A percentile compares a stretch with the other conserved stretches of the same genome.
These are phyloP conservation scores for Trypanosoma cruzi DNA, from an alignment of 208 protist species.

Conservation along the genomic window DNA sequence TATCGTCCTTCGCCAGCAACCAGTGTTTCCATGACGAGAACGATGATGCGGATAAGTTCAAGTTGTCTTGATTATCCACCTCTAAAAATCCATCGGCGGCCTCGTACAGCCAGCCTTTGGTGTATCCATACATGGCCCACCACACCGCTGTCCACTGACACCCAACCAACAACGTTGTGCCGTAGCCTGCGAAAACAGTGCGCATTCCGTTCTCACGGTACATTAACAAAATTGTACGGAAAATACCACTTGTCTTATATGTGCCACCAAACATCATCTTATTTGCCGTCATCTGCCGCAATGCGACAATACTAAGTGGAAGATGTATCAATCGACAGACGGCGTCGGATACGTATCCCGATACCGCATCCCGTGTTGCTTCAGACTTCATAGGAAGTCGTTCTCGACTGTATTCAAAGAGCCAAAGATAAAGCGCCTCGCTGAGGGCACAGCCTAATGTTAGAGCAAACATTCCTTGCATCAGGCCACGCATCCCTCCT, in stretches of 20 bases:
- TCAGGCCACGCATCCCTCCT: constrained; percentile 54
- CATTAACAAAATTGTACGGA: constrained; percentile 34
- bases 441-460: constrained; percentile 72
- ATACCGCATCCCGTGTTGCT: constrained; percentile 47
- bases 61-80: constrained; percentile 1
- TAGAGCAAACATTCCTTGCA: constrained; percentile 61
- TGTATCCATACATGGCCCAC: constrained; percentile 71
- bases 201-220: constrained; percentile 68
- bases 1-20: constrained; percentile 64
- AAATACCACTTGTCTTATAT: constrained; percentile 32
- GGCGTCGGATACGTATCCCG: constrained; percentile 69
- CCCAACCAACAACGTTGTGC: constrained; percentile 78
- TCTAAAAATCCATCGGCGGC: constrained; percentile 28
- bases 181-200: constrained; percentile 74
- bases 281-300: constrained; percentile 79
- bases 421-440: constrained; percentile 77
- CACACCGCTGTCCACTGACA: constrained; percentile 86
- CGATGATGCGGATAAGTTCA: constrained; percentile 8
- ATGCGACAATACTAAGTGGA: constrained; percentile 80
- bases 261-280: not conserved
- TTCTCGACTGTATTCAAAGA: constrained; percentile 81
- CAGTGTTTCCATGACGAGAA: constrained; percentile 31
- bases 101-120: constrained; percentile 57
- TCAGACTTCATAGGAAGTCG: constrained; percentile 34
- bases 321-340: constrained; percentile 73